Base-by-base conservation (phyloP, 2,329 filamentous ascomycete species). In the Xylariaceae sp. region DNA sequence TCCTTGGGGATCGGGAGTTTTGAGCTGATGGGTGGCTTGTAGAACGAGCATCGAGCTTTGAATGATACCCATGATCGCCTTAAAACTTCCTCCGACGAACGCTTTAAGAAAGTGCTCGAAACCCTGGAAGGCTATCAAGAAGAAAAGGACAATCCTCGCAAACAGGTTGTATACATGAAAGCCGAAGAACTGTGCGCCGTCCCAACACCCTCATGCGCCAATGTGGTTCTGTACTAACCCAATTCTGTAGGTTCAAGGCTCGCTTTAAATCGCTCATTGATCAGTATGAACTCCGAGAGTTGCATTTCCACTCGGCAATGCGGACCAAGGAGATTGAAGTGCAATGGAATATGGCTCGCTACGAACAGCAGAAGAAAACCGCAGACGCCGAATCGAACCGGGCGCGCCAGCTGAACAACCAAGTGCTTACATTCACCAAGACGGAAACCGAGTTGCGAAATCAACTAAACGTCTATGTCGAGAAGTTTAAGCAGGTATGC, bases 401-500 rank as follows among this genome's bases (percentile, higher is more conserved):
- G 66, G 90, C 91, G 55, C 88, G 92, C 60, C 90, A 93, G 62
- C 81, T 99, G 50, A 96, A 95, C 66, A 82, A 87, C 37, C 95
- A 99, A 75, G 92, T 98, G 20, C 91, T 93, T 64, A 96, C 92
- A 1, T 97, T 98, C 73, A 95, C 92, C 37, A 95, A 96, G 75
- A 98, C 93, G 9, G 95, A 99, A 76, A 89, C 90, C 16, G 93
- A 98, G 74, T 82, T 99, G 52, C 82, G 95, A 57, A 96, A 91
- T 67, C 95, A 99, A 75, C 86, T 99, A 67, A 98, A 97, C 73
- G 93, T 97, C 67, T 99, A 99, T 69, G 93, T 97, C 21, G 95
- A 99, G 73, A 99, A 98, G 78, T 98, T 98, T 78, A 98, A 98
- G 80, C 95, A 99, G 90, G 93, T 96, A 85, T 75, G 83, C 74